Evolutionary conservation across 1,284 basidiomycete species (phyloP).

Genomic region (Farysia itapuensis): DNA sequence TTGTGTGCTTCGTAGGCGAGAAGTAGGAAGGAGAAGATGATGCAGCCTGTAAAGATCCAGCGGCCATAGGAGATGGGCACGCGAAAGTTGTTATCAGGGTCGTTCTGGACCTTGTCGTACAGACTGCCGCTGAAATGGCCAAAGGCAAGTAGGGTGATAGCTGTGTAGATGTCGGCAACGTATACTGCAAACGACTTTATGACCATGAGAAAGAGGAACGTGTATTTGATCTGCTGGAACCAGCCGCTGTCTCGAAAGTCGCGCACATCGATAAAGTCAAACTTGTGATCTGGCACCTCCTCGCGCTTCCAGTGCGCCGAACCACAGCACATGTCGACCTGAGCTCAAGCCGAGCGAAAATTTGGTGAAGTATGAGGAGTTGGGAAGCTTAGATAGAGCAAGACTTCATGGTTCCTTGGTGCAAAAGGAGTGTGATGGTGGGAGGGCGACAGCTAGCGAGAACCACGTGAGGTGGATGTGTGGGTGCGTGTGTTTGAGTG

Average conservation of each 20-base stretch:
- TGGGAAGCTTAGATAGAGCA: background rate
- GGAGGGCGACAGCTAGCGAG: no score
- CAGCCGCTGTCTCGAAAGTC: constrained; percentile 88
- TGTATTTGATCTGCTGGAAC: constrained; percentile 83
- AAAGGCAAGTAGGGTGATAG: constrained; percentile 92
- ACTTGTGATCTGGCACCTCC: constrained; percentile 97
- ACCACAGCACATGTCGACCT: constrained; percentile 44
- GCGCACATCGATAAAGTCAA: constrained; percentile 91
- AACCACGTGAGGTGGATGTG: no score
- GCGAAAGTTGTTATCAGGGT: constrained; percentile 70
- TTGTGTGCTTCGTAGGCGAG: constrained; percentile 89
- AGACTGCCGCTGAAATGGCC: constrained; percentile 79
- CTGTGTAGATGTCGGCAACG: constrained; percentile 95
- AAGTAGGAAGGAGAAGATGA: constrained; percentile 93
- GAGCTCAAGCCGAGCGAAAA: no score
- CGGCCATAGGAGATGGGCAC: constrained; percentile 87
- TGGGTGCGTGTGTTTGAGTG: no score
- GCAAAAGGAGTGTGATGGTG: no score
- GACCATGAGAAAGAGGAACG: constrained; percentile 85
- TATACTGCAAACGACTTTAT: constrained; percentile 95
- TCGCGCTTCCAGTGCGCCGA: constrained; percentile 81
- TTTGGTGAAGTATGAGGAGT: no score
- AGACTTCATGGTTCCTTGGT: no score
- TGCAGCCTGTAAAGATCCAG: constrained; percentile 96
- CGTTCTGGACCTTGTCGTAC: constrained; percentile 72